Base-by-base conservation (phyloP, 768 basidiomycete species). In the Udeniomyces megalosporus region DNA sequence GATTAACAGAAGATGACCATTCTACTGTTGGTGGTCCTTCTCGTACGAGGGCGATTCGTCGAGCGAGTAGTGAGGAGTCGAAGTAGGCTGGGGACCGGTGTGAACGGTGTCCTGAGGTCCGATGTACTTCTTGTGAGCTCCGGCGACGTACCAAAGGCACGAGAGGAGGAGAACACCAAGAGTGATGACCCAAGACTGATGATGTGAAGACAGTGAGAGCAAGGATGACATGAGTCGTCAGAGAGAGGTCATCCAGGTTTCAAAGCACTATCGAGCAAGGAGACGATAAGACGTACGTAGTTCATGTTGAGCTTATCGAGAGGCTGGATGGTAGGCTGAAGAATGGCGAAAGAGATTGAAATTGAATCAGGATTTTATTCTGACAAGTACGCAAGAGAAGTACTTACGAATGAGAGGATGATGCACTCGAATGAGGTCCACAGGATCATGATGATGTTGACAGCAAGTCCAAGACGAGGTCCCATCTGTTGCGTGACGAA, bases 251-350 rank as follows among this genome's bases (percentile, higher is more conserved):
- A n/a, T n/a, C n/a, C n/a, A n/a, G n/a, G n/a, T n/a, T n/a, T n/a
- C n/a, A n/a, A n/a, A n/a, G n/a, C n/a, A n/a, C n/a, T n/a, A n/a
- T n/a, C n/a, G n/a, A n/a, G n/a, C n/a, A n/a, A n/a, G n/a, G n/a
- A n/a, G n/a, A n/a, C n/a, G n/a, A n/a, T n/a, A n/a, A n/a, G n/a
- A n/a, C n/a, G n/a, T n/a, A n/a, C n/a, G 68, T 88, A 88, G 70
- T 88, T 87, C 84, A 88, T 86, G 62, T 82, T 86, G 32, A 77
- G 70, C 44, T 73, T 68, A n/a, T 83, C 85, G 20, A 87, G 83
- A 3, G 88, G 86, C 46, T 77, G 73, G 47, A 80, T 69, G 4
- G 81, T 84, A 88, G 74, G 46, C 82, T 81, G 73, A 86, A 85
- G 77, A 61, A 75, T 78, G 38, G 71, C 85, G 85, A 14, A 80